phyloP scores from a whole-genome alignment of 106 monocot genomes.

The Cymbidium sinense region DNA sequence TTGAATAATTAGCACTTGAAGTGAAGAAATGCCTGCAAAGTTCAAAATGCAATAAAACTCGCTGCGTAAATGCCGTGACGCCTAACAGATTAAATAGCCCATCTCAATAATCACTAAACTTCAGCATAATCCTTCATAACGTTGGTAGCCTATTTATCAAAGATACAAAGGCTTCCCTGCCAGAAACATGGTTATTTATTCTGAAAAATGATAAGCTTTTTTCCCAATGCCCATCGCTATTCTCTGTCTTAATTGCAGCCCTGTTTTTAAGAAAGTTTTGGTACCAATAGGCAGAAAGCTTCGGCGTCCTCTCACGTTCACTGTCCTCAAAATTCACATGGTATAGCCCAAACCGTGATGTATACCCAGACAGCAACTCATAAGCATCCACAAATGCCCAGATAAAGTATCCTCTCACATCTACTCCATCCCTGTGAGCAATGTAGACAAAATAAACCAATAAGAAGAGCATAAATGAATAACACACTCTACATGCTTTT shows the following conservation, averaged over 20 bases:
- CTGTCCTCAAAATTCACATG: conserved; percentile 33
- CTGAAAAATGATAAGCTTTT: background rate
- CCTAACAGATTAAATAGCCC: too few relatives aligned
- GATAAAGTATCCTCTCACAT: conserved; percentile 32
- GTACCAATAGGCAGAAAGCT: conserved; percentile 47
- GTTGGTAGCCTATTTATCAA: too few relatives aligned
- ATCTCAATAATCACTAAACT: too few relatives aligned
- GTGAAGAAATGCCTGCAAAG: too few relatives aligned
- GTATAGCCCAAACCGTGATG: conserved; percentile 28
- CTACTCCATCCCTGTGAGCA: conserved; percentile 37
- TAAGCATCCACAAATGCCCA: conserved; percentile 57
- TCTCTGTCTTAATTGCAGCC: background rate
- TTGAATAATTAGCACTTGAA: too few relatives aligned
- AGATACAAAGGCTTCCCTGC: too few relatives aligned
- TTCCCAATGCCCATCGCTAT: background rate
- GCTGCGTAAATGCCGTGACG: too few relatives aligned
- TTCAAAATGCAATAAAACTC: too few relatives aligned
- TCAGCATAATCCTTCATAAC: too few relatives aligned
- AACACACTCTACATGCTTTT: background rate
- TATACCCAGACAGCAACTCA: conserved; percentile 29
- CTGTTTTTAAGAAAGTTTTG: conserved; percentile 27
- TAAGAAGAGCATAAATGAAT: background rate
- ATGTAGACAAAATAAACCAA: background rate
- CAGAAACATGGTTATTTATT: background rate
- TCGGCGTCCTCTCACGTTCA: conserved; percentile 22